Conservation (phyloP, 345 rosid genomes). For the Populus davidiana region DNA sequence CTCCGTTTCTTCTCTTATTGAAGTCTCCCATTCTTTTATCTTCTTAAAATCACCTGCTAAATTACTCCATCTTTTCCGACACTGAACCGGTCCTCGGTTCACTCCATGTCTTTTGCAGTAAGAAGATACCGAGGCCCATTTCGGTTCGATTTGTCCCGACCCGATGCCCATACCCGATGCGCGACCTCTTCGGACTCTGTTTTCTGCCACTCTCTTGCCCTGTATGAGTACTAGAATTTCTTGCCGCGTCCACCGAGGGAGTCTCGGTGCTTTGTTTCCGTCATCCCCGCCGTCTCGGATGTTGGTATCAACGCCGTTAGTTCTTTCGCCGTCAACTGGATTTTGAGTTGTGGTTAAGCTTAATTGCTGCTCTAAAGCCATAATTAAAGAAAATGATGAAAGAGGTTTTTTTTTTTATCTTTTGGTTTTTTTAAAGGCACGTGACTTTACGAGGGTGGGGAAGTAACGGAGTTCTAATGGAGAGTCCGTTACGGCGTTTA, state of each 20-base stretch:
- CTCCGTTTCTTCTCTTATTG: slow-evolving; percentile 61
- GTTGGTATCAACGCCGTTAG: slow-evolving; percentile 38
- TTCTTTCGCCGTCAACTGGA: slow-evolving; percentile 35
- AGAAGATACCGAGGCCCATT: slow-evolving; percentile 92
- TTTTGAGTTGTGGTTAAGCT: slow-evolving; percentile 7
- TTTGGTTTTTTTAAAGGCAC: slow-evolving; percentile 26
- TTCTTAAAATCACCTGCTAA: slow-evolving; percentile 95
- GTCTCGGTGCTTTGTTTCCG: slow-evolving; percentile 60
- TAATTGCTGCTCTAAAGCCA: slow-evolving; percentile 23
- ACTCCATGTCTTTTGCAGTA: slow-evolving; percentile 89
- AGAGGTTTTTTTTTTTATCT: not conserved
- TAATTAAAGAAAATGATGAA: slow-evolving; percentile 3
- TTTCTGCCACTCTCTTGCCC: slow-evolving; percentile 93
- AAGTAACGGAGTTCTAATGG: slow-evolving; percentile 47
- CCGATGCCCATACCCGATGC: slow-evolving; percentile 65
- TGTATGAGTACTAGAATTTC: slow-evolving; percentile 93
- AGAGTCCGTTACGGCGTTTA: slow-evolving; percentile 51
- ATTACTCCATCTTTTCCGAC: slow-evolving; percentile 97
- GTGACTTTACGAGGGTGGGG: slow-evolving; percentile 30
- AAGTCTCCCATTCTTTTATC: slow-evolving; percentile 90
- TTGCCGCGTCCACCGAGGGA: slow-evolving; percentile 97
- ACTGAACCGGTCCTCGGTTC: slow-evolving; percentile 95
- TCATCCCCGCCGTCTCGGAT: slow-evolving; percentile 56
- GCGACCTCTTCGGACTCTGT: slow-evolving; percentile 70
- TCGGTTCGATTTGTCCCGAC: slow-evolving; percentile 73